Conservation (phyloP, 345 rosid genomes). For the Eucalyptus shirleyi region DNA sequence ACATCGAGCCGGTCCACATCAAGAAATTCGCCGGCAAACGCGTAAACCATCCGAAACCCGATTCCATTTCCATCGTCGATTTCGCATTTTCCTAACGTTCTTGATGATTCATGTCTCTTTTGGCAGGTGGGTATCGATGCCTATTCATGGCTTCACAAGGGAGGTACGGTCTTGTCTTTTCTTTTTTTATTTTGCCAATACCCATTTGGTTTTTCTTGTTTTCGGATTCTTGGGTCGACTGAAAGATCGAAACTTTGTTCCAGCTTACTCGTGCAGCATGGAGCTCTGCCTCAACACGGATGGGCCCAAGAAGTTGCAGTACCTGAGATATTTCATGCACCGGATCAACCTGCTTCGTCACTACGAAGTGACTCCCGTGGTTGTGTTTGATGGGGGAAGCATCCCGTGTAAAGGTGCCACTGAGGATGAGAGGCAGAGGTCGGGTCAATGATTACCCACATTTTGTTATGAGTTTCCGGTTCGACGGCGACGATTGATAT, state of each 20-base stretch:
- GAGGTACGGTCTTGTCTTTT: slow-evolving; percentile 19
- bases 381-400: slow-evolving; percentile 77
- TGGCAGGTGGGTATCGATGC: slow-evolving; percentile 93
- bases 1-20: slow-evolving; percentile 60
- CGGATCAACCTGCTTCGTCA: slow-evolving; percentile 59
- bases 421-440: slow-evolving; percentile 58
- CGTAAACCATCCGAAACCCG: slow-evolving; percentile 4
- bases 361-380: slow-evolving; percentile 56
- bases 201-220: background rate
- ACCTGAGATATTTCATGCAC: slow-evolving; percentile 76
- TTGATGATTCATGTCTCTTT: background rate
- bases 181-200: background rate
- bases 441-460: background rate
- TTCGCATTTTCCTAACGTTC: background rate
- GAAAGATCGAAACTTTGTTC: background rate
- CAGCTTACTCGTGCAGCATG: slow-evolving; percentile 96
- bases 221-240: background rate
- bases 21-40: slow-evolving; percentile 69
- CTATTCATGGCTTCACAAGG: slow-evolving; percentile 91
- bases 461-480: background rate
- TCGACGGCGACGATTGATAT: background rate
- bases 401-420: slow-evolving; percentile 76
- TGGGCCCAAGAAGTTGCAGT: slow-evolving; percentile 48
- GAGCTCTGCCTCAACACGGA: slow-evolving; percentile 69
- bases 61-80: background rate